phyloP scores from a whole-genome alignment of 306 rosid genomes.

The Delonix regia region DNA sequence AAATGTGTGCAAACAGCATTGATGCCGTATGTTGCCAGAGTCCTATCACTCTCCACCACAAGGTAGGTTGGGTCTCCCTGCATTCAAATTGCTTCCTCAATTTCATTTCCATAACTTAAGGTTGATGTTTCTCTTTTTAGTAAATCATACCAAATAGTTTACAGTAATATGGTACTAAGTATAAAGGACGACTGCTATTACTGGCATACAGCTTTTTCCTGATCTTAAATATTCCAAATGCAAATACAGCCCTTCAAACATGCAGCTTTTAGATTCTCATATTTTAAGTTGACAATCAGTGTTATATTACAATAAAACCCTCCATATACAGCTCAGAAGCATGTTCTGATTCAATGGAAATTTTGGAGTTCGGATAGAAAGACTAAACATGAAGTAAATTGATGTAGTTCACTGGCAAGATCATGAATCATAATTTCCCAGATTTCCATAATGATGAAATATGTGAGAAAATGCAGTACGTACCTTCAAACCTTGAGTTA shows the following conservation, averaged over 20 bases:
- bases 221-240: too few species aligned
- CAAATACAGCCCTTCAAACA: too few species aligned
- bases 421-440: not conserved
- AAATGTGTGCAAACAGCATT: slow-evolving; percentile 82
- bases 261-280: not conserved
- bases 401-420: not conserved
- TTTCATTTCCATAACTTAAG: not conserved
- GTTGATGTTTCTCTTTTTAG: not conserved
- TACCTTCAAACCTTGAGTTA: slow-evolving; percentile 72
- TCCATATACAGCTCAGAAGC: too few species aligned
- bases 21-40: slow-evolving; percentile 64
- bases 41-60: slow-evolving; percentile 63
- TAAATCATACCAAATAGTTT: too few species aligned
- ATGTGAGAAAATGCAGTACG: not conserved
- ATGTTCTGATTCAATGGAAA: not conserved
- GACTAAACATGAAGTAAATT: not conserved
- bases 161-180: too few species aligned
- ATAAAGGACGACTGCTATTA: too few species aligned
- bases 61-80: slow-evolving; percentile 79
- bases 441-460: not conserved
- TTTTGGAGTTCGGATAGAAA: not conserved
- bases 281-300: not conserved
- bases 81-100: not conserved
- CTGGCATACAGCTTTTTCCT: too few species aligned
- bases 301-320: not conserved